Evolutionary conservation across 176 grass and related monocot genomes (phyloP).

Genomic region (Eragrostis curvula): DNA sequence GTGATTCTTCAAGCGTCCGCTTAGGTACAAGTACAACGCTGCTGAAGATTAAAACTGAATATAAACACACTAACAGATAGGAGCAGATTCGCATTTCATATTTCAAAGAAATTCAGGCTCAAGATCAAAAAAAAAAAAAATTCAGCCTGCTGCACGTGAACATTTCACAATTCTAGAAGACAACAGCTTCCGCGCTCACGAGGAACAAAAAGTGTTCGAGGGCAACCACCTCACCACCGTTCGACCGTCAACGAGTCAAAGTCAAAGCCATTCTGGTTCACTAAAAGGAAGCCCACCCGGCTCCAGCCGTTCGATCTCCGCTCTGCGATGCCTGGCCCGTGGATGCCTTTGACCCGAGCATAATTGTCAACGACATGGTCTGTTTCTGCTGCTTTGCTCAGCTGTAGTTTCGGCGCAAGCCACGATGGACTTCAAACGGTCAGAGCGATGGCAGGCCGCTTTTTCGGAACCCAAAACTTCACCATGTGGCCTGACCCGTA

Average conservation of each 20-base stretch:
- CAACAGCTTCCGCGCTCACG: too few relatives aligned
- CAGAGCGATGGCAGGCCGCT: not conserved
- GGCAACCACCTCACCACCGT: not conserved
- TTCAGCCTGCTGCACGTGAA: too few relatives aligned
- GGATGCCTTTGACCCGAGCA: not conserved
- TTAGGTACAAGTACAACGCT: too few relatives aligned
- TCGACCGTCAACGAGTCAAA: not conserved
- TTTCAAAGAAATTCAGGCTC: too few relatives aligned
- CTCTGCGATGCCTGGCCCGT: not conserved
- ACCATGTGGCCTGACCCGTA: not conserved
- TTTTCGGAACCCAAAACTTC: not conserved
- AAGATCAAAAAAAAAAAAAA: too few relatives aligned
- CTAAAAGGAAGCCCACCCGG: not conserved
- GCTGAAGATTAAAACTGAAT: too few relatives aligned
- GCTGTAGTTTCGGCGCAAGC: not conserved
- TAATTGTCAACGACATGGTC: not conserved
- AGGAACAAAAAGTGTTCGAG: not conserved
- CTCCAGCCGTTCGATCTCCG: not conserved
- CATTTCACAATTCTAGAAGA: too few relatives aligned
- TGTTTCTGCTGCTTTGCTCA: not conserved
- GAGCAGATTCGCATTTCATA: too few relatives aligned
- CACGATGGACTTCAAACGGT: conserved; percentile 13
- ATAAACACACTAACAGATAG: too few relatives aligned
- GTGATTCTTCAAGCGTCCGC: too few relatives aligned
- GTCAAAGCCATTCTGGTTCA: not conserved